Evolutionary conservation across 208 protist species (phyloP), one percentile per base, ranked within the genome.

Genomic region (Crithidia thermophila): DNA sequence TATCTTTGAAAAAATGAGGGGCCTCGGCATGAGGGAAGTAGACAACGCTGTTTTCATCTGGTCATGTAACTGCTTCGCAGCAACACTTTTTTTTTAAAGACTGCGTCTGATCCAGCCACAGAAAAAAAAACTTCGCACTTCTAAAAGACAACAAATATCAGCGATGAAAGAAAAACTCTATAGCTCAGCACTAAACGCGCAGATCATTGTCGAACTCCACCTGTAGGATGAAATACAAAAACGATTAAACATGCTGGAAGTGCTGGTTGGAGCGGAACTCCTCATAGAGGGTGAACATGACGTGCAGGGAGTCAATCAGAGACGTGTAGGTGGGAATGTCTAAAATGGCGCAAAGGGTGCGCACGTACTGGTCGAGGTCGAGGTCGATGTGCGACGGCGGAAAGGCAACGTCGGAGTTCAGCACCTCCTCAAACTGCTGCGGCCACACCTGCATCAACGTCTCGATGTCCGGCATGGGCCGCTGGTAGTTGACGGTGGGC

Each of bases 211-310:
- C n/a, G n/a, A n/a, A n/a, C n/a, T n/a, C n/a, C n/a, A n/a, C n/a
- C n/a, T n/a, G n/a, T n/a, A n/a, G n/a, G n/a, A n/a, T n/a, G n/a
- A n/a, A n/a, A n/a, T n/a, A n/a, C 34, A 34, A 66, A 37, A 67
- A 13, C 0, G 27, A 18, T 76, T 82, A 93, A 37, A 91, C 88
- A 53, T 95, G 87, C 73, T 97, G 86, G 63, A 98, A 98, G 71
- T 98, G 95, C 67, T 98, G 94, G 67, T 98, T 98, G 1, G 77
- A 77, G 51, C 97, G 88, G 74, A 99, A 99, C 34, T 98, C 97
- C 52, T 96, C 82, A 66, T 98, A 99, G 10, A 99, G 70, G 21
- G 97, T 97, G 76, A 99, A 99, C 75, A 99, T 94, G 21, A 99
- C 81, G 80, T 99, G 98, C 9, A 99, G 87, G 0, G 97, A 98